A percentile compares a stretch with the other conserved stretches of the same genome.
Conservation (phyloP, 179 eudicot species). For the Pouteria campechiana region DNA sequence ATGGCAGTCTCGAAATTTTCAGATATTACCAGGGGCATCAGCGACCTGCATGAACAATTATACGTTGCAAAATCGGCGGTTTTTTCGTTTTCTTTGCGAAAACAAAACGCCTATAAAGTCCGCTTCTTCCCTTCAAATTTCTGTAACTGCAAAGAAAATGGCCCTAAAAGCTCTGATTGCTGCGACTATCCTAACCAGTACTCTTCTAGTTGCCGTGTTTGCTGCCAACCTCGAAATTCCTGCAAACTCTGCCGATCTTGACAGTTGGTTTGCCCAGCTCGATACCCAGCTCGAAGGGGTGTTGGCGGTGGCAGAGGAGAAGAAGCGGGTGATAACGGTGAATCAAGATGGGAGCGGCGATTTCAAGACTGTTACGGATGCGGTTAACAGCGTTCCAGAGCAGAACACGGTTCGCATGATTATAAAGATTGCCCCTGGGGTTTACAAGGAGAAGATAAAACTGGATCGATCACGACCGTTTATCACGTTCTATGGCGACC, state of each 20-base stretch:
- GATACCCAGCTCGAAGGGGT: slow-evolving; percentile 22
- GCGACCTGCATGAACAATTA: too few relatives aligned
- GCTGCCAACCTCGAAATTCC: slow-evolving; percentile 19
- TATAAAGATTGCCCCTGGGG: slow-evolving; percentile 72
- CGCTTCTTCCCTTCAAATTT: too few relatives aligned
- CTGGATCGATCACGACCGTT: slow-evolving; percentile 30
- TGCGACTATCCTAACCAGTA: too few relatives aligned
- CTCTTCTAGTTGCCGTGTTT: slow-evolving; percentile 1
- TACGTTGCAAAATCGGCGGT: too few relatives aligned
- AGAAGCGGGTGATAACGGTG: slow-evolving; percentile 33
- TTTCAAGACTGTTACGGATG: slow-evolving; percentile 57
- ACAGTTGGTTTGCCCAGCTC: slow-evolving; percentile 26
- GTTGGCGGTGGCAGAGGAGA: slow-evolving; percentile 7
- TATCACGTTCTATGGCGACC: slow-evolving; percentile 58
- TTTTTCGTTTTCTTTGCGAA: too few relatives aligned
- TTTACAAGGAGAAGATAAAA: slow-evolving; percentile 49
- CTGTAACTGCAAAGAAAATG: too few relatives aligned
- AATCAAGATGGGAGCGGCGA: slow-evolving; percentile 57
- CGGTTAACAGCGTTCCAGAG: slow-evolving; percentile 68
- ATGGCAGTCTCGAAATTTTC: too few relatives aligned
- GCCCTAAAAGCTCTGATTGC: too few relatives aligned
- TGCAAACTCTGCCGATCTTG: slow-evolving; percentile 6
- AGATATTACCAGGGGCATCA: too few relatives aligned
- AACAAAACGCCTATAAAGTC: too few relatives aligned
- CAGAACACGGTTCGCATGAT: slow-evolving; percentile 61